These are phyloP conservation scores for Colletotrichum falcatum DNA, from an alignment of 2,329 filamentous ascomycete species.

Conservation along the genomic window DNA sequence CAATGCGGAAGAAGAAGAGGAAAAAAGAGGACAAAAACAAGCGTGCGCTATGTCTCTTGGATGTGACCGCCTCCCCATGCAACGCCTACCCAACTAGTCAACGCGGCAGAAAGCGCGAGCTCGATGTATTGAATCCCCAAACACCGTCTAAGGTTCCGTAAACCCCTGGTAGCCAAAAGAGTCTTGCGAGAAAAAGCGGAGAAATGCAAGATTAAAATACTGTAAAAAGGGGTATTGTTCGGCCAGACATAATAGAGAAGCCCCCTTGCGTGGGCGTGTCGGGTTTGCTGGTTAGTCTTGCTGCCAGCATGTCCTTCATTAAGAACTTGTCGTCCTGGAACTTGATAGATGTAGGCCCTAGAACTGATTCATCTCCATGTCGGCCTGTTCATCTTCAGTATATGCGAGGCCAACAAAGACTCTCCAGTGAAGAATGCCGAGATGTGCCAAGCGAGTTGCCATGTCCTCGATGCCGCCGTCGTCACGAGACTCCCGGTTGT, in stretches of 20 bases:
- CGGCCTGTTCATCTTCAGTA: slow-evolving; percentile 53
- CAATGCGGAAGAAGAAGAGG: slow-evolving; percentile 32
- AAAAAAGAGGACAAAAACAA: background rate
- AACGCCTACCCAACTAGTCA: slow-evolving; percentile 35
- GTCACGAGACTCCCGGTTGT: slow-evolving; percentile 58
- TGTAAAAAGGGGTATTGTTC: slow-evolving; percentile 41
- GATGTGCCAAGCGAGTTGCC: slow-evolving; percentile 82
- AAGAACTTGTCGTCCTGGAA: background rate
- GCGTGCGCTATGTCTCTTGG: slow-evolving; percentile 38
- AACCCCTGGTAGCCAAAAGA: slow-evolving; percentile 26
- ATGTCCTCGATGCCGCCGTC: slow-evolving; percentile 73
- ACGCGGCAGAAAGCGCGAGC: slow-evolving; percentile 27
- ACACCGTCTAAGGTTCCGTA: slow-evolving; percentile 38
- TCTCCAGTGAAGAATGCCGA: slow-evolving; percentile 88
- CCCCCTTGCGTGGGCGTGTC: slow-evolving; percentile 21
- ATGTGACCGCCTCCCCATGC: slow-evolving; percentile 30
- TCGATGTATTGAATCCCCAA: slow-evolving; percentile 35
- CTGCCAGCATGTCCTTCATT: slow-evolving; percentile 19
- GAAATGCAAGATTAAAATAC: slow-evolving; percentile 41
- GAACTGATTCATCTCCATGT: slow-evolving; percentile 48
- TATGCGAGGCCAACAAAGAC: slow-evolving; percentile 87
- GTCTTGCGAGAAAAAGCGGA: slow-evolving; percentile 31
- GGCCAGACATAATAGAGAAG: slow-evolving; percentile 36
- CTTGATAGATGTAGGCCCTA: slow-evolving; percentile 23
- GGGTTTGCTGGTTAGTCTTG: slow-evolving; percentile 12